Evolutionary conservation across 257 asterid species (phyloP).

Genomic region (Capsicum pubescens): DNA sequence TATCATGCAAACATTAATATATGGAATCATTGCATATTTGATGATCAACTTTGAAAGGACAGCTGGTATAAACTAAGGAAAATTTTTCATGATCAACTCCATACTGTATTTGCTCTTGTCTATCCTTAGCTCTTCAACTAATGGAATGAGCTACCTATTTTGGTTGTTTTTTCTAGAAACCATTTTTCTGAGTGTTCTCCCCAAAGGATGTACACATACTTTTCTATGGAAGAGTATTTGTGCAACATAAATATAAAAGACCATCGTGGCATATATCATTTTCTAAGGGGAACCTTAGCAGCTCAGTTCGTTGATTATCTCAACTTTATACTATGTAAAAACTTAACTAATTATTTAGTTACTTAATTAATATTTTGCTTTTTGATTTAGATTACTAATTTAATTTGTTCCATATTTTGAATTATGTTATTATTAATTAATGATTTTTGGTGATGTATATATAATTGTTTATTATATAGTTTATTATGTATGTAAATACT

Average conservation of each 20-base stretch:
- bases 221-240: neutral
- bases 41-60: slow-evolving; percentile 85
- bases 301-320: too few species aligned
- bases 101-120: neutral
- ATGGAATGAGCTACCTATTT: neutral
- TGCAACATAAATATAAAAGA: neutral
- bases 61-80: slow-evolving; percentile 47
- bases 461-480: too few species aligned
- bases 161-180: slow-evolving; percentile 10
- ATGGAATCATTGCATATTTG: slow-evolving; percentile 77
- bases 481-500: too few species aligned
- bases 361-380: too few species aligned
- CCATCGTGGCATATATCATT: neutral
- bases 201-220: neutral
- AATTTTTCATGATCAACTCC: slow-evolving; percentile 22
- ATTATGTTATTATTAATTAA: too few species aligned
- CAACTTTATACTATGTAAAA: too few species aligned
- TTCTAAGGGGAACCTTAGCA: neutral
- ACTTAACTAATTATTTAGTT: too few species aligned
- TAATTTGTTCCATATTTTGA: too few species aligned
- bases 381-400: too few species aligned
- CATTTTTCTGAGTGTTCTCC: neutral
- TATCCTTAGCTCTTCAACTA: slow-evolving; percentile 12
- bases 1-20: slow-evolving; percentile 64
- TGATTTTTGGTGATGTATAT: too few species aligned